phyloP scores from a whole-genome alignment of 2,329 filamentous ascomycete species.

The Shiraia sp. region DNA sequence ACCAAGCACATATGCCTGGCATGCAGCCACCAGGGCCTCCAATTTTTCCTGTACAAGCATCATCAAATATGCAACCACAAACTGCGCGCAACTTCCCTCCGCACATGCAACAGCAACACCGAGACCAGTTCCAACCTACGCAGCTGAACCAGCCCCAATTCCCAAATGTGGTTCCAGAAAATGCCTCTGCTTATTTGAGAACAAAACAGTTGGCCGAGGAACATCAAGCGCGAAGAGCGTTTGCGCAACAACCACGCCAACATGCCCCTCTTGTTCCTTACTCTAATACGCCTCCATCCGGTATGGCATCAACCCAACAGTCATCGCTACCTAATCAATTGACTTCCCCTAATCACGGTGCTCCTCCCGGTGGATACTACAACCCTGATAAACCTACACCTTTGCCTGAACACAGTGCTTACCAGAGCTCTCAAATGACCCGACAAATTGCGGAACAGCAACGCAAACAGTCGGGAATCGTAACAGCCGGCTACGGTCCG shows the following conservation, averaged over 20 bases:
- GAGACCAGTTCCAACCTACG: slow-evolving; percentile 12
- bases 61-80: slow-evolving; percentile 15
- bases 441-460: slow-evolving; percentile 16
- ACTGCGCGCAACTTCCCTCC: slow-evolving; percentile 14
- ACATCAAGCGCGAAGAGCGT: slow-evolving; percentile 14
- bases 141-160: slow-evolving; percentile 8
- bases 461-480: slow-evolving; percentile 6
- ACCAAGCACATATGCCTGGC: no score
- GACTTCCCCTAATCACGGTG: slow-evolving; percentile 2
- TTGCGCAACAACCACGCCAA: slow-evolving; percentile 10
- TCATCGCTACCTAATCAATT: slow-evolving; percentile 9
- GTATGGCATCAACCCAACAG: slow-evolving; percentile 7
- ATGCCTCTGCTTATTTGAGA: slow-evolving; percentile 26
- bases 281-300: slow-evolving; percentile 4
- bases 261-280: slow-evolving; percentile 4
- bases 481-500: background rate
- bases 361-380: slow-evolving; percentile 29
- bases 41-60: slow-evolving; percentile 11
- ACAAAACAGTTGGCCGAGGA: slow-evolving; percentile 29
- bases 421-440: slow-evolving; percentile 16
- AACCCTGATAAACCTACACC: slow-evolving; percentile 19
- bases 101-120: slow-evolving; percentile 13
- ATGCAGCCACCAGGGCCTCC: slow-evolving; percentile 20
- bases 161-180: slow-evolving; percentile 6
- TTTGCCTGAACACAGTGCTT: slow-evolving; percentile 16